A percentile compares a stretch with the other conserved stretches of the same genome.
phyloP scores from a whole-genome alignment of 805 yeast genomes.

The Starmerella asiatica region DNA sequence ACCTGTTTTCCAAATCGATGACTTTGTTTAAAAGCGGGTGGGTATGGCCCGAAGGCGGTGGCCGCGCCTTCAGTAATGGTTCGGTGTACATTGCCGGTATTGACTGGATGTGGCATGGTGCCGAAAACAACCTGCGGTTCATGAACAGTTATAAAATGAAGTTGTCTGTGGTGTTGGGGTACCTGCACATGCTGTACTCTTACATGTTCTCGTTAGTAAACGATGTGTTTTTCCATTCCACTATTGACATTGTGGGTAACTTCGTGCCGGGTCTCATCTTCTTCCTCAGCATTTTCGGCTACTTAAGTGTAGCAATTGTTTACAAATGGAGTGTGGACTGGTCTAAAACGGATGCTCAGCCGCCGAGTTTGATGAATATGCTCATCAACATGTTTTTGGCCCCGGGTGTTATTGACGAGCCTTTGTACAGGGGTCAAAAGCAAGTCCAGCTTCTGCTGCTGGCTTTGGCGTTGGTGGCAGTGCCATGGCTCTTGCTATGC shows the following conservation, averaged over 20 bases:
- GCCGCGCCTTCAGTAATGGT: constrained; percentile 21
- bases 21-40: constrained; percentile 78
- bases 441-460: constrained; percentile 59
- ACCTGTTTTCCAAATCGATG: constrained; percentile 83
- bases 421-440: constrained; percentile 67
- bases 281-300: constrained; percentile 95
- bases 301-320: constrained; percentile 68
- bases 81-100: constrained; percentile 65
- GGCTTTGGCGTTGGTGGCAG: constrained; percentile 68
- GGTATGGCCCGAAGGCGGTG: constrained; percentile 72
- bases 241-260: constrained; percentile 77
- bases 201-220: constrained; percentile 74
- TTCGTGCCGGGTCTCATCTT: constrained; percentile 87
- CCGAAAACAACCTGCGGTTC: constrained; percentile 79
- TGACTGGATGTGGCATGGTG: constrained; percentile 95
- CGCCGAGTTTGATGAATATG: constrained; percentile 92
- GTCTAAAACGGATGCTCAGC: constrained; percentile 59
- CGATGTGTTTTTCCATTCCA: constrained; percentile 50
- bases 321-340: constrained; percentile 95
- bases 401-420: constrained; percentile 79
- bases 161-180: constrained; percentile 87
- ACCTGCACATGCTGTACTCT: constrained; percentile 85
- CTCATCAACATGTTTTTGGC: constrained; percentile 87
- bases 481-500: constrained; percentile 76
- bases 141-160: constrained; percentile 97